Evolutionary conservation across 495 filamentous ascomycete genomes (phyloP), one percentile per base, ranked within the genome.

Genomic region (Penicillium tannophilum): DNA sequence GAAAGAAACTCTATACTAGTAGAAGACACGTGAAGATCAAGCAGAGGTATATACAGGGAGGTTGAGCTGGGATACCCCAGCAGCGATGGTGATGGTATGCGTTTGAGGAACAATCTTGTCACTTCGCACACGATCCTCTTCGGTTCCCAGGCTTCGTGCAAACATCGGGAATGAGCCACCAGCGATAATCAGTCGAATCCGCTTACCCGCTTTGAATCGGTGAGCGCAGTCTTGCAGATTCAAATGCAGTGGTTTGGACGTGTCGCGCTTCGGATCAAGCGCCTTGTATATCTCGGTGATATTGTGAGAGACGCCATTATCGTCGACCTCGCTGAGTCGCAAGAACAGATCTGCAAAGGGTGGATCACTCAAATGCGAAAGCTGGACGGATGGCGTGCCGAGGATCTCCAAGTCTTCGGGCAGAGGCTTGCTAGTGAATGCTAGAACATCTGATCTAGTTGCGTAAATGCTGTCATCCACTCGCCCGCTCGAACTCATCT

Each of bases 261-360:
- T 54, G 19, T 63, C 63, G 7, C 63, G 63, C 20, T 20, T 43
- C 2, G 63, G 57, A 19, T 63, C 60, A 35, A 66, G 61, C 3
- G 56, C 60, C 23, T 35, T 44, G 23, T 66, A 66, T 14, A 60
- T 3, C 50, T 73, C 63, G 23, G 61, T 65, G 42, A 73, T 54
- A 33, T 60, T 70, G 28, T 62, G 61, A 43, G 71, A 73, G 7
- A 64, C 54, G 14, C 69, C 69, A 6, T 57, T 36, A 10, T 42
- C 10, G 33, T 72, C 63, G 9, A 73, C 67, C 51, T 73, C 71
- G 48, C 69, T 70, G 3, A 73, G 61, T 16, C 61, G 60, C 30
- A 72, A 10, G 36, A 67, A 63, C n/a, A 73, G 33, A 52, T 73
- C 71, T 53, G 61, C 69, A 51, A 68, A 62, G 12, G 71, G 67